Conservation (phyloP, 129 eudicot genomes). For the Helichrysum umbraculigerum region DNA sequence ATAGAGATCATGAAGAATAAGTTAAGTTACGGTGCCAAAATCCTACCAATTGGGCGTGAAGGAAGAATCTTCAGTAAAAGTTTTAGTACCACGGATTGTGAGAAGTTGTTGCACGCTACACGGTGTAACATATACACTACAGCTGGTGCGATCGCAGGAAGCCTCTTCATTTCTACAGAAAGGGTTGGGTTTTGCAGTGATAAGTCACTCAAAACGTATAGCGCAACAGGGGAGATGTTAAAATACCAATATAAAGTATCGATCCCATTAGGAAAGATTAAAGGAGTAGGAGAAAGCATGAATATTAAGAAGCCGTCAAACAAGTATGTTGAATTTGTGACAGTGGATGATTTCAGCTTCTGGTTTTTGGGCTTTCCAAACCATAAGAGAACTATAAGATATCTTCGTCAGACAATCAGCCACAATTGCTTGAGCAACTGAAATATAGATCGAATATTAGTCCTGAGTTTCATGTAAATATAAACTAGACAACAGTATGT, state of each 20-base stretch:
- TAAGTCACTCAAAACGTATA: conserved; percentile 24
- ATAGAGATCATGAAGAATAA: conserved; percentile 23
- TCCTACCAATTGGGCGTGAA: conserved; percentile 23
- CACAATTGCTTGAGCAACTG: conserved; percentile 9
- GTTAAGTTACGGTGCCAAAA: conserved; percentile 31
- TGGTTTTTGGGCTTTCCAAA: conserved; percentile 22
- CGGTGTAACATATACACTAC: conserved; percentile 33
- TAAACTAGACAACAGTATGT: background rate
- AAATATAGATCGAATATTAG: background rate
- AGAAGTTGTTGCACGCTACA: conserved; percentile 30
- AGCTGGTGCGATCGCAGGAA: conserved; percentile 34
- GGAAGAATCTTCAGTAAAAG: conserved; percentile 19
- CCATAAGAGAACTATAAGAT: conserved; percentile 14
- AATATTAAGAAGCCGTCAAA: conserved; percentile 27
- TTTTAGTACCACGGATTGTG: conserved; percentile 17
- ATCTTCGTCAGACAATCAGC: background rate
- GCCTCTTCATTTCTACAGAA: conserved; percentile 22
- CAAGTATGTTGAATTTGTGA: conserved; percentile 29
- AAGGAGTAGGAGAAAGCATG: conserved; percentile 27
- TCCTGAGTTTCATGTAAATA: conserved; percentile 18
- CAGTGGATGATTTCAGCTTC: conserved; percentile 23
- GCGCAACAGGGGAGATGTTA: conserved; percentile 18
- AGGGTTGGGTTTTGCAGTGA: conserved; percentile 29
- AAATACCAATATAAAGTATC: conserved; percentile 26
- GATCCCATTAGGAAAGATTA: conserved; percentile 34